phyloP scores from a whole-genome alignment of 768 basidiomycete species.

The Rhizopogon rudus region DNA sequence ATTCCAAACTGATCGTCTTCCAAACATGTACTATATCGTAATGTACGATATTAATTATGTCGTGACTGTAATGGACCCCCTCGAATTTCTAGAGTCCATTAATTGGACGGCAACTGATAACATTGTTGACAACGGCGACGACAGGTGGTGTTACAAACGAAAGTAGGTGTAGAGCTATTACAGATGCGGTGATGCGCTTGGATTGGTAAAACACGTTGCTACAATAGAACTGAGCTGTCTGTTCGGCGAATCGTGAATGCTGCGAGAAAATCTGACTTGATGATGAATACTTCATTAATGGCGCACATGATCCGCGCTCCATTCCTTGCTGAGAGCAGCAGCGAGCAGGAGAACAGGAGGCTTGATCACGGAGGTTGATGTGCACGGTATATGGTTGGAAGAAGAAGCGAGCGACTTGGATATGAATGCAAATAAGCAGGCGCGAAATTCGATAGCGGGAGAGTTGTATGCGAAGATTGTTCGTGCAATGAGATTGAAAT shows the following conservation, averaged over 20 bases:
- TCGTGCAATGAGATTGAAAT: constrained; percentile 18
- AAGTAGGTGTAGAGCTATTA: constrained; percentile 18
- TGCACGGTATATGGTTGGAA: constrained; percentile 1
- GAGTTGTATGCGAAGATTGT: constrained; percentile 31
- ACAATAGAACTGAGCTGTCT: constrained; percentile 18
- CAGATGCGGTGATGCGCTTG: constrained; percentile 18
- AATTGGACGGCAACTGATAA: neutral
- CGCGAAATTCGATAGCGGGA: constrained; percentile 6
- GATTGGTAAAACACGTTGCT: constrained; percentile 7
- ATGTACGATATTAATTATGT: neutral
- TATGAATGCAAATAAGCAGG: constrained; percentile 1
- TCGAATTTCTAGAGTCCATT: neutral
- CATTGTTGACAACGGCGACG: neutral
- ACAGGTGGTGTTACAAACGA: constrained; percentile 21
- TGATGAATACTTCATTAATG: constrained; percentile 2
- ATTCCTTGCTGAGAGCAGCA: constrained; percentile 10
- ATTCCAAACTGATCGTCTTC: constrained; percentile 1
- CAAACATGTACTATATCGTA: neutral
- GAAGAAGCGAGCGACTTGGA: constrained; percentile 1
- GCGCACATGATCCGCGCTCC: constrained; percentile 20
- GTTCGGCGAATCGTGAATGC: constrained; percentile 7
- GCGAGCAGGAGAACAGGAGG: constrained; percentile 17
- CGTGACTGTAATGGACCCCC: neutral
- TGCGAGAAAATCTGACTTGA: constrained; percentile 18
- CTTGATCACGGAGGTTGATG: constrained; percentile 2